Base-by-base conservation (phyloP, 2,329 filamentous ascomycete species). In the Acrocalymma vagum region DNA sequence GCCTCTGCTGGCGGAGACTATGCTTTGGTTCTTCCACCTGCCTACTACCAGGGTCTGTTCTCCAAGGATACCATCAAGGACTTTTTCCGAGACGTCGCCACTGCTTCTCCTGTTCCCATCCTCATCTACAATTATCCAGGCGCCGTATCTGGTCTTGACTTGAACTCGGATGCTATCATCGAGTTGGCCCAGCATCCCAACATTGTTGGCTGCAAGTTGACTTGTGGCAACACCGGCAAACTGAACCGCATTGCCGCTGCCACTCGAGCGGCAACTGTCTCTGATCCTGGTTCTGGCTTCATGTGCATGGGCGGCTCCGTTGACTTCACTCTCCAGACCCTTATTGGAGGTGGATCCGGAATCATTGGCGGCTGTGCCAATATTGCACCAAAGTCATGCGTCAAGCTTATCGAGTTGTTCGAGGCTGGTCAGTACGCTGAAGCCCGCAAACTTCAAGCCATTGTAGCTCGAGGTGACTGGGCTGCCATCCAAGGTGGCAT, bases 301-400 rank as follows among this genome's bases (percentile, higher is more conserved):
- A 77, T 87, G 62, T 86, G 85, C 44, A 81, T 87, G 57, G 87
- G 85, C 27, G 87, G 88, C 39, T 86, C 83, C 32, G 85, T 85
- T 36, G 87, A 91, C 71, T 90, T 90, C 67, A 85, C 83, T 9
- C 70, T 90, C 9, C 87, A 89, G 65, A 84, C 84, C 1, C 69
- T 89, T 25, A 77, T 87, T 28, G 85, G 83, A 4, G 87, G 87
- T 16, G 87, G 84, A 3, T 81, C 85, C 42, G 87, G 88, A 22
- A 80, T 88, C 58, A 86, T 91, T 48, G 84, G 82, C 10, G 88
- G 87, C 9, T 76, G 87, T 38, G 88, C 80, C 20, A 91, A 92
- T 65, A 74, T 91, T 29, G 78, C 83, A 2, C 87, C 86, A 21
- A 84, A 80, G 58, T 74, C 84, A 3, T 87, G 85, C 65, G 78